These are phyloP conservation scores for Hyparrhenia diplandra DNA, from an alignment of 176 grass and related monocot species.

Conservation along the genomic window DNA sequence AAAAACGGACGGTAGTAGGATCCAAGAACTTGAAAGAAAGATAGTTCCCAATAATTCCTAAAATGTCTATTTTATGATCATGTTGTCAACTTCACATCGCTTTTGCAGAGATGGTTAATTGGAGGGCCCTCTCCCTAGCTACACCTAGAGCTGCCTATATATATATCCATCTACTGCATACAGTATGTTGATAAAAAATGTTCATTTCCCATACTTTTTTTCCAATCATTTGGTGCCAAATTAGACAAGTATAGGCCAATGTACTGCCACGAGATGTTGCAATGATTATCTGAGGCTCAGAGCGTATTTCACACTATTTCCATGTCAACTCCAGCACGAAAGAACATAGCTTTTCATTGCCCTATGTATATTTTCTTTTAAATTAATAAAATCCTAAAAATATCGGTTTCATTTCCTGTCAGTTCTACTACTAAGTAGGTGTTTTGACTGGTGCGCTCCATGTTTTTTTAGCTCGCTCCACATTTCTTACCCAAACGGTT, in stretches of 20 bases:
- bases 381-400: background rate
- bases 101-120: background rate
- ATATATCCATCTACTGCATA: background rate
- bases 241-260: background rate
- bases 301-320: background rate
- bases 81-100: background rate
- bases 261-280: background rate
- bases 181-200: background rate
- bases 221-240: background rate
- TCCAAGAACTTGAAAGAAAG: slow-evolving; percentile 16
- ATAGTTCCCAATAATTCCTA: background rate
- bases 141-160: background rate
- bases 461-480: too few species aligned
- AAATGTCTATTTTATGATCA: background rate
- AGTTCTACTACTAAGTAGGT: background rate
- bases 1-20: background rate
- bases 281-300: background rate
- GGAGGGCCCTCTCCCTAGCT: background rate
- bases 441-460: too few species aligned
- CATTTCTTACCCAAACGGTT: too few species aligned
- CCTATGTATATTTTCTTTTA: background rate
- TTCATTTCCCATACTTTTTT: background rate
- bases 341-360: background rate
- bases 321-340: background rate
- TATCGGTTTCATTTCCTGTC: background rate